Base-by-base conservation (phyloP, 352 stramenopile genomes). In the Hyaloperonospora brassicae region DNA sequence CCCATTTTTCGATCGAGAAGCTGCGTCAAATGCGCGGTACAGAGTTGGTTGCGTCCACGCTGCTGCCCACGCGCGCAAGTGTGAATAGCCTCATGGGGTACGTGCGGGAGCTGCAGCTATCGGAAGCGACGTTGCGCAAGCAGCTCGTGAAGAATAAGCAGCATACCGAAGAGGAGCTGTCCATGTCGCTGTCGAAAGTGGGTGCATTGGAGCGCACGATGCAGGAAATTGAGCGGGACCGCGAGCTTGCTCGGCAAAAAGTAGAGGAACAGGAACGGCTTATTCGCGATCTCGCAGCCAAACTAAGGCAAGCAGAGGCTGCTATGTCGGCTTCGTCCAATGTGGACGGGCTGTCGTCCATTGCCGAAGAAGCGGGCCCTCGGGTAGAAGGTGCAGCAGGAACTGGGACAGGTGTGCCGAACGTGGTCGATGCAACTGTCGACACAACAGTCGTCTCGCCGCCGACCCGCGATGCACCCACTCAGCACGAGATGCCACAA, bases 1-100 rank as follows among this genome's bases (percentile, higher is more conserved):
- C 71, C 2, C 54, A 70, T 23, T 65, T 70, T 55, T 66, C 56
- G 2, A 64, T 64, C 34, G 52, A 61, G 24, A 66, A 68, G 17
- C 50, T 64, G 47, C 56, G 34, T 49, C 58, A 59, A 42, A 14
- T 69, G 30, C 50, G 47, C n/a, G 70, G 39, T 61, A 72, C 68
- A 47, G 64, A 77, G 38, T 51, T 79, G 21, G 64, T 86, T 14
- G 70, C 73, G 23, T 75, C 68, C 41, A 84, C 78, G 53, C 46
- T 92, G 30, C 54, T 89, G 43, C 75, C 79, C 1, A 79, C 71
- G 10, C 72, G 68, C 21, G 72, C 67, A 22, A 78, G 68, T 13
- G 61, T 92, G 41, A 78, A 86, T 45, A 84, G 68, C 39, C 50
- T 92, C 10, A 86, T 92, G 59, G 79, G 73, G 11, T 89, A 89